phyloP scores from a whole-genome alignment of 257 asterid species.

The Solanum dulcamara region DNA sequence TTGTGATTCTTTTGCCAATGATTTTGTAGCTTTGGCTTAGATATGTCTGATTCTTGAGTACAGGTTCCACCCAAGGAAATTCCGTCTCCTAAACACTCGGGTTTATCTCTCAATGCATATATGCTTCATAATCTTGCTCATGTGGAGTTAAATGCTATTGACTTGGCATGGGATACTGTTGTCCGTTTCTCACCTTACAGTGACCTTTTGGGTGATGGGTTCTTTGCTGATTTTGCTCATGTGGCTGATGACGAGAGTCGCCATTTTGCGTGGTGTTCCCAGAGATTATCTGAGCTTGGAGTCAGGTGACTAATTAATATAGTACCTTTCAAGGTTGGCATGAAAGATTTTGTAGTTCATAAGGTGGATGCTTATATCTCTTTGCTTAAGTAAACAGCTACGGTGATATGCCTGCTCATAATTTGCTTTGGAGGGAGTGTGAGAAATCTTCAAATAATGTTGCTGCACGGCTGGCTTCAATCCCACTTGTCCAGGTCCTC shows the following conservation, averaged over 20 bases:
- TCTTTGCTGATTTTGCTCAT: constrained; percentile 88
- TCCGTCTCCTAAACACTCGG: constrained; percentile 62
- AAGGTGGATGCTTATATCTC: constrained; percentile 3
- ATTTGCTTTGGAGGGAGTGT: constrained; percentile 89
- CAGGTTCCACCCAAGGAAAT: constrained; percentile 89
- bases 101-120: constrained; percentile 79
- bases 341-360: neutral
- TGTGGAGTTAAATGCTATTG: constrained; percentile 91
- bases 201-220: constrained; percentile 74
- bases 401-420: constrained; percentile 96
- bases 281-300: constrained; percentile 84
- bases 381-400: constrained; percentile 32
- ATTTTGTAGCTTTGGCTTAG: neutral
- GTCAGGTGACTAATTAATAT: constrained; percentile 57
- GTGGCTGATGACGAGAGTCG: constrained; percentile 98
- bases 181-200: constrained; percentile 70
- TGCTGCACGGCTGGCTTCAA: constrained; percentile 86
- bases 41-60: neutral
- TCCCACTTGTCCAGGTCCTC: constrained; percentile 86
- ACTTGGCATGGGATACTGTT: constrained; percentile 98
- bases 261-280: constrained; percentile 91
- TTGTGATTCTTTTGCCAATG: neutral
- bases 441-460: constrained; percentile 73
- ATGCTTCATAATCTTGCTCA: constrained; percentile 97
- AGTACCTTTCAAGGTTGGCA: neutral